Evolutionary conservation across 345 rosid species (phyloP), one percentile per base, ranked within the genome.

Genomic region (Eucalyptus marginata): DNA sequence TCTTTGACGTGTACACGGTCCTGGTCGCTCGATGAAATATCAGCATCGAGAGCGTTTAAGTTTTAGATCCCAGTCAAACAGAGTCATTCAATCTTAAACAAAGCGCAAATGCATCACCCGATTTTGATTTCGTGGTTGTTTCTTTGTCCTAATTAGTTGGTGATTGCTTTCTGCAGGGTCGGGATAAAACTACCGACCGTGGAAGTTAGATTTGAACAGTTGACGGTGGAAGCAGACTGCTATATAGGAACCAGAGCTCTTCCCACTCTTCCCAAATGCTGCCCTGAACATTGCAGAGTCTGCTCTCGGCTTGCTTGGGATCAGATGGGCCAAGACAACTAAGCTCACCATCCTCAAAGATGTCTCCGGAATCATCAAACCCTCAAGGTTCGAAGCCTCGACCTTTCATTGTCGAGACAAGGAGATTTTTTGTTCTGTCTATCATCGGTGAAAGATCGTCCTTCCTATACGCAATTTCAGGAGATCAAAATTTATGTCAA

Each of bases 281-380:
- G 95, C 96, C 10, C 90, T 93, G 91, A 96, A 97, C 91, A 88
- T 95, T 58, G 93, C 90, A 29, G 99, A 97, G 47, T 96, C 98
- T n/a, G 93, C 90, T 25, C 88, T 97, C 33, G 91, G 94, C 7
- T 2, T 93, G 89, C 24, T 94, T 50, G 98, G 99, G 62, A 93
- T 96, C 49, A 87, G 88, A 33, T 87, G 95, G 88, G 95, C 98
- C 43, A 94, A 96, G 89, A 93, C 89, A 87, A 94, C 97, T 13
- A 95, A 95, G 68, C 94, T 96, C 89, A 97, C 97, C 4, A 96
- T 97, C 58, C 96, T 97, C 76, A 95, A 97, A 91, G 95, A 96
- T 46, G 95, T 93, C 22, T 94, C 98, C 3, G 99, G 99, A 4
- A 89, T 93, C 36, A 71, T 97, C 24, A 96, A 96, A 88, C 99